Evolutionary conservation across 495 filamentous ascomycete genomes (phyloP), one percentile per base, ranked within the genome.

Genomic region (Penicillium atrosanguineum): DNA sequence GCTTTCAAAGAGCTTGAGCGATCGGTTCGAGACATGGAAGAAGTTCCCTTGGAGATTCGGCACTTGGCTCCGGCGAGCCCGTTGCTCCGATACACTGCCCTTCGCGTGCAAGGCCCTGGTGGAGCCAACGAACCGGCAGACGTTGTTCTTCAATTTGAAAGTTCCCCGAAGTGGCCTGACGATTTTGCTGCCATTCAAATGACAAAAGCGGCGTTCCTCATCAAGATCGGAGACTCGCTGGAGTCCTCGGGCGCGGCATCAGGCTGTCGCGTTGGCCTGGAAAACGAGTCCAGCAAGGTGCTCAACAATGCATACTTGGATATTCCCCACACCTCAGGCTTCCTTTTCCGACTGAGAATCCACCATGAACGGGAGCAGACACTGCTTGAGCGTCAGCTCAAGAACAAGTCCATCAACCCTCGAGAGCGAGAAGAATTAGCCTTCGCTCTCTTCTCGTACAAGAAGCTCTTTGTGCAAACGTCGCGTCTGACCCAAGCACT

Each of bases 161-260:
- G 88, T 29, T 97, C 95, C 5, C 84, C 83, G 9, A 87, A 91
- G 50, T 98, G 94, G 94, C 95, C 94, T 0, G 91, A 97, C 57
- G 87, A 93, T 61, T 72, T 97, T 7, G 77, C 78, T 9, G 92
- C 94, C 4, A 93, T 98, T 41, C 94, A 97, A 65, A 82, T 89
- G 67, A 93, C 92, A 11, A 98, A 98, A 69, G 79, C 93, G 20
- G 95, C 93, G 0, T 95, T 98, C 63, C 79, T 97, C 2, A 64
- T 95, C 7, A 92, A 88, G 66, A 86, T 97, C 45, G 85, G 83
- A 23, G 84, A 83, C 44, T 79, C 88, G 0, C 69, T 98, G 8
- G 76, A 86, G 53, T 75, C 82, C 39, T 70, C 72, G 7, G 77
- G 79, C 18, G 65, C 68, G 15, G 65, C 86, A 43, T 65, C 63